Base-by-base conservation (phyloP, 148 eudicot species). In the Oxyria digyna region DNA sequence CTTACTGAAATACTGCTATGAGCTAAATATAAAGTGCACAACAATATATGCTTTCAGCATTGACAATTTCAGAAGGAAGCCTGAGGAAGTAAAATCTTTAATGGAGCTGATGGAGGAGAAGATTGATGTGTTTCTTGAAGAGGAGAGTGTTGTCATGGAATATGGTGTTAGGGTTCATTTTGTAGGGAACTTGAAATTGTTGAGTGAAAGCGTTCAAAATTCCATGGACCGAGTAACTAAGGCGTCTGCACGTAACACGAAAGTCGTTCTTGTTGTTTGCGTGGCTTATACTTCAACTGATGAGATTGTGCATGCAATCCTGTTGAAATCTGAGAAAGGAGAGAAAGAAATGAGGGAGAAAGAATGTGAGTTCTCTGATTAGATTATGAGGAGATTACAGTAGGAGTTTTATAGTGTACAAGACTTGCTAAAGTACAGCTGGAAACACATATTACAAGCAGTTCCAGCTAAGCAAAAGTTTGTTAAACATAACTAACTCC, bases 91-190 rank as follows among this genome's bases (percentile, higher is more conserved):
- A 9, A 14, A 14, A 37, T 0, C 1, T 15, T 6, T 67, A 8
- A 67, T 67, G 70, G 70, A 26, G 29, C 37, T 67, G n/a, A 67
- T 67, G 70, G 31, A 38, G 4, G 70, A 67, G 20, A 67, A 67
- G 52, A 42, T 67, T 23, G 70, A 67, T 14, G 70, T 35, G 33
- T 10, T 67, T 24, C 48, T 67, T 8, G 43, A 42, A 21, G 70
- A 42, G 43, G 70, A 67, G 37, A 43, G 70, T 14, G 9, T 67
- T 7, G 23, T 67, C 29, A 67, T 20, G 35, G 32, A 42, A 13
- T 67, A 23, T 35, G 54, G 70, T 4, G 54, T 67, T 2, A 67
- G 37, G 18, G 70, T 67, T 3, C 70, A 42, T 24, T 67, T 67
- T 42, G 54, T 26, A 6, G 70, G 70, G 20, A 26, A 67, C 70